phyloP scores from a whole-genome alignment of 2,329 filamentous ascomycete genomes.

The Coniella lustricola region DNA sequence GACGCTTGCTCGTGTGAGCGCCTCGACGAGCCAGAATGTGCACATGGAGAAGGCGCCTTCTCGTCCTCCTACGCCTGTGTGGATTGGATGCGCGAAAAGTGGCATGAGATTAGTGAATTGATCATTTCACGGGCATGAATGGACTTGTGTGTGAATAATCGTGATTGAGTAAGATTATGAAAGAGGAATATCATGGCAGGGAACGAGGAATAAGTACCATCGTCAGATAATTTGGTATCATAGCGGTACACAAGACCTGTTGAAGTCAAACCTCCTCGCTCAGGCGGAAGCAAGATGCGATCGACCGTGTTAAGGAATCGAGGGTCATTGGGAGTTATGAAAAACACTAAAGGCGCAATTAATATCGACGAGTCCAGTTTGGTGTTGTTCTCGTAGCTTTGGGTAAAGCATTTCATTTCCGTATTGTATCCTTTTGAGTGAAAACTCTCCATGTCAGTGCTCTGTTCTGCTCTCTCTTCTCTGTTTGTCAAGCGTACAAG shows the following conservation, averaged over 20 bases:
- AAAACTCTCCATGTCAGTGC: background rate
- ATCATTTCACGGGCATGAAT: no score
- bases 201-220: constrained; percentile 41
- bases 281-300: constrained; percentile 62
- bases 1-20: constrained; percentile 59
- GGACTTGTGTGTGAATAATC: no score
- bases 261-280: constrained; percentile 68
- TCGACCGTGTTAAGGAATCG: constrained; percentile 68
- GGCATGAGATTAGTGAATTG: no score
- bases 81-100: no score
- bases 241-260: constrained; percentile 72
- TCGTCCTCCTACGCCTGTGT: constrained; percentile 61
- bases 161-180: background rate
- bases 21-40: constrained; percentile 77
- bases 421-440: constrained; percentile 54
- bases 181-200: background rate
- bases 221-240: constrained; percentile 60
- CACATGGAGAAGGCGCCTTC: constrained; percentile 78
- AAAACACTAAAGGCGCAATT: constrained; percentile 73
- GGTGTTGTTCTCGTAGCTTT: constrained; percentile 67
- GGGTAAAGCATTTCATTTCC: constrained; percentile 62
- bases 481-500: no score
- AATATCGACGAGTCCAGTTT: constrained; percentile 68
- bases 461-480: no score
- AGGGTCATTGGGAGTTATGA: constrained; percentile 70